phyloP scores from a whole-genome alignment of 2,329 filamentous ascomycete genomes.

The Colletotrichum liriopes region DNA sequence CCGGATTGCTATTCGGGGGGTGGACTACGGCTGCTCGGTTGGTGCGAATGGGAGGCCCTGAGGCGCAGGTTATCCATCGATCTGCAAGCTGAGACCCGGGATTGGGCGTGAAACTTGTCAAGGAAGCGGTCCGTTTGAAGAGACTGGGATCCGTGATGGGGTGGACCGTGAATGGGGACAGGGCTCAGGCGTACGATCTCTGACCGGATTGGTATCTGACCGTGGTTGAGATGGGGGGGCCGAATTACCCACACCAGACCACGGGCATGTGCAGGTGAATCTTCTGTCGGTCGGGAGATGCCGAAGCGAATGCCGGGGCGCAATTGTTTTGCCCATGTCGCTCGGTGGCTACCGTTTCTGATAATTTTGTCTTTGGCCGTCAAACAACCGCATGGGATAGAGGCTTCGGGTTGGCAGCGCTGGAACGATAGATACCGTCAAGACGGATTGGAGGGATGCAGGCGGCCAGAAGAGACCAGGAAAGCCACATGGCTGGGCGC shows the following conservation, averaged over 20 bases:
- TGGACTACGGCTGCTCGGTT: conserved; percentile 24
- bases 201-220: conserved; percentile 52
- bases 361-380: conserved; percentile 5
- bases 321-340: conserved; percentile 15
- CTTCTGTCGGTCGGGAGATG: conserved; percentile 40
- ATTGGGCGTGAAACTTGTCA: conserved; percentile 58
- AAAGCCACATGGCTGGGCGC: conserved; percentile 42
- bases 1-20: not conserved
- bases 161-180: conserved; percentile 40
- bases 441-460: conserved; percentile 33
- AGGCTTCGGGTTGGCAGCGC: not conserved
- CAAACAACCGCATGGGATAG: conserved; percentile 5
- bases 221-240: conserved; percentile 39
- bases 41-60: conserved; percentile 43
- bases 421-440: conserved; percentile 33
- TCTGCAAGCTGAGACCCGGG: conserved; percentile 60
- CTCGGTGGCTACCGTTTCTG: conserved; percentile 25
- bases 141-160: conserved; percentile 40
- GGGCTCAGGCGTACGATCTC: conserved; percentile 48
- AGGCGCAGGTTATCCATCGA: conserved; percentile 53
- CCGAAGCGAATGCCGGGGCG: conserved; percentile 38
- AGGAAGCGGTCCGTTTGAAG: conserved; percentile 46
- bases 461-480: conserved; percentile 21
- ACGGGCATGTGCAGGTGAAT: conserved; percentile 41
- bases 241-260: conserved; percentile 25